Evolutionary conservation across 495 filamentous ascomycete genomes (phyloP).

Genomic region (Evansstolkia leycettana): DNA sequence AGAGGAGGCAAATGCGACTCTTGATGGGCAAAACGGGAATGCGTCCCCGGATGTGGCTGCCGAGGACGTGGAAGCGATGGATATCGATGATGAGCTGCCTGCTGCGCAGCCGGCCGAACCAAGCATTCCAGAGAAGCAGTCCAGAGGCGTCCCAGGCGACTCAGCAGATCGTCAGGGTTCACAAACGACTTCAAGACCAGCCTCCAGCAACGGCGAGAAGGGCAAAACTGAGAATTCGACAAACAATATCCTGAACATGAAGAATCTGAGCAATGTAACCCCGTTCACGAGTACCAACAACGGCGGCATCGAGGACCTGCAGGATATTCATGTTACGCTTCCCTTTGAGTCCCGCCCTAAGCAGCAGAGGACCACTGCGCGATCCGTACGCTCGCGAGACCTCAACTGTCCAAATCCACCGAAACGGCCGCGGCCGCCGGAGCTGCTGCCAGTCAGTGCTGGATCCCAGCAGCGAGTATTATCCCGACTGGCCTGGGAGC

Average conservation of each 20-base stretch:
- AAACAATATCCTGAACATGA: slow-evolving; percentile 35
- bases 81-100: slow-evolving; percentile 32
- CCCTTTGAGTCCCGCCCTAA: slow-evolving; percentile 59
- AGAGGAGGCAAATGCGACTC: slow-evolving; percentile 25
- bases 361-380: slow-evolving; percentile 12
- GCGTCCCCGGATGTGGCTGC: slow-evolving; percentile 5
- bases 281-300: slow-evolving; percentile 45
- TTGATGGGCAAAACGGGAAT: slow-evolving; percentile 8
- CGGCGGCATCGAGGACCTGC: slow-evolving; percentile 49
- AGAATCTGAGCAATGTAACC: slow-evolving; percentile 51
- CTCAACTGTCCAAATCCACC: slow-evolving; percentile 54
- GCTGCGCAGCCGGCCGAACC: slow-evolving; percentile 6
- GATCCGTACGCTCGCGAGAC: slow-evolving; percentile 19
- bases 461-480: slow-evolving; percentile 19
- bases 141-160: not conserved
- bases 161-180: not conserved
- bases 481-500: slow-evolving; percentile 36
- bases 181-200: slow-evolving; percentile 10
- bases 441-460: slow-evolving; percentile 5
- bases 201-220: slow-evolving; percentile 24
- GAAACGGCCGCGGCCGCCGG: slow-evolving; percentile 32
- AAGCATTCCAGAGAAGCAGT: slow-evolving; percentile 3
- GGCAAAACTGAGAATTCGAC: slow-evolving; percentile 31
- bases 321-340: slow-evolving; percentile 52
- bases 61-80: slow-evolving; percentile 32